Evolutionary conservation across 805 yeast species (phyloP).

Genomic region (Jamesozyma piceae): DNA sequence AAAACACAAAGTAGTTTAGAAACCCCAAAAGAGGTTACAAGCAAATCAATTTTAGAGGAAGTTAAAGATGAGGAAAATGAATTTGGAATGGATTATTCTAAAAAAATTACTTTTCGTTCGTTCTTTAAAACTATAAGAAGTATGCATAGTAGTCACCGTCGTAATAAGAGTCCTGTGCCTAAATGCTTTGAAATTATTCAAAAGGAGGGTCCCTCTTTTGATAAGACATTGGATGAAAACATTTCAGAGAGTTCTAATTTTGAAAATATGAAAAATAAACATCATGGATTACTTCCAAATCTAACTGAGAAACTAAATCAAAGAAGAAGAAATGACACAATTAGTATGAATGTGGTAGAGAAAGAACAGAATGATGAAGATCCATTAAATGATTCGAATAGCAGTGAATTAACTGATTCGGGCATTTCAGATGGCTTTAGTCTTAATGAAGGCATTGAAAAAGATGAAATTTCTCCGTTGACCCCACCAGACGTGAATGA

Average conservation of each 20-base stretch:
- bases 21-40: no score
- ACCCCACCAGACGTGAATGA: slow-evolving; percentile 16
- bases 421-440: not conserved
- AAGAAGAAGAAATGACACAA: no score
- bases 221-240: not conserved
- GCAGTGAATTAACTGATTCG: not conserved
- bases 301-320: no score
- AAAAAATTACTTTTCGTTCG: not conserved
- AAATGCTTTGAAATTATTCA: no score
- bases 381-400: not conserved
- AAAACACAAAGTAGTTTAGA: no score
- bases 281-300: not conserved
- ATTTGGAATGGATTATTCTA: no score
- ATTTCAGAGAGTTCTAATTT: not conserved
- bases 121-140: not conserved
- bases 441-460: not conserved
- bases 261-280: not conserved
- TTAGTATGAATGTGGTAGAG: not conserved
- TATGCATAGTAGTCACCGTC: not conserved
- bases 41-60: no score
- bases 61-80: no score
- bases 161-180: no score
- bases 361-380: not conserved
- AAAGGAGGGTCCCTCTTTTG: no score
- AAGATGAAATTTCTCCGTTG: slow-evolving; percentile 13